Base-by-base conservation (phyloP, 306 rosid species). In the Malus orientalis region DNA sequence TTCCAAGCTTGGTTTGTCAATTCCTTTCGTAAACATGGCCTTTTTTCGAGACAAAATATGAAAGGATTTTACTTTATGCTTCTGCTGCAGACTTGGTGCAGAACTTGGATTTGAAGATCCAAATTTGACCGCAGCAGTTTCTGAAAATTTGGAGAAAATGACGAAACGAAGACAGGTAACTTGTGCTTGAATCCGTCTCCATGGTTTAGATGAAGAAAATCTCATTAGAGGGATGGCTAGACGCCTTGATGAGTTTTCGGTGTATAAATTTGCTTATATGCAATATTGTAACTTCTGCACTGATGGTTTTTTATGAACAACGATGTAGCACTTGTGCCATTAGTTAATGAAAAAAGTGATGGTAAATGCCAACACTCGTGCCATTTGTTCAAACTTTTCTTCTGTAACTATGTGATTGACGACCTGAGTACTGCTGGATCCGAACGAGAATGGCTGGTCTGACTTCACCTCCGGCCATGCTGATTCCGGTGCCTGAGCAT, bases 61-160 rank as follows among this genome's bases (percentile, higher is more conserved):
- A 49, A 49, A 49, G 20, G 20, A 18, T 15, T 49, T 33, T 16
- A 40, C 57, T 69, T 79, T 79, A 58, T 81, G 73, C 42, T 79
- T 79, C 77, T 82, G 30, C 23, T 71, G 57, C 89, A 96, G 99
- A 76, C 86, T 91, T 68, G 93, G 93, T 5, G 82, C 85, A 54
- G 93, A 89, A 84, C 89, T 96, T 15, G 99, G 98, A 71, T 89
- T 86, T 72, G 99, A 88, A 85, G 96, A 96, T 80, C 99, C 93
- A 8, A 91, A 91, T 82, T 81, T 96, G 86, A 96, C 93, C 62
- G 96, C 98, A 55, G 86, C 85, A 76, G 99, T 96, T 79, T 81
- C 97, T n/a, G 96, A 88, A 73, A 92, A 92, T 83, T 85, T 92
- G 85, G 97, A 96, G 86, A 91, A 85, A 79, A 91, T 88, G 90